phyloP scores from a whole-genome alignment of 805 yeast genomes.

The Metschnikowia lochheadii region DNA sequence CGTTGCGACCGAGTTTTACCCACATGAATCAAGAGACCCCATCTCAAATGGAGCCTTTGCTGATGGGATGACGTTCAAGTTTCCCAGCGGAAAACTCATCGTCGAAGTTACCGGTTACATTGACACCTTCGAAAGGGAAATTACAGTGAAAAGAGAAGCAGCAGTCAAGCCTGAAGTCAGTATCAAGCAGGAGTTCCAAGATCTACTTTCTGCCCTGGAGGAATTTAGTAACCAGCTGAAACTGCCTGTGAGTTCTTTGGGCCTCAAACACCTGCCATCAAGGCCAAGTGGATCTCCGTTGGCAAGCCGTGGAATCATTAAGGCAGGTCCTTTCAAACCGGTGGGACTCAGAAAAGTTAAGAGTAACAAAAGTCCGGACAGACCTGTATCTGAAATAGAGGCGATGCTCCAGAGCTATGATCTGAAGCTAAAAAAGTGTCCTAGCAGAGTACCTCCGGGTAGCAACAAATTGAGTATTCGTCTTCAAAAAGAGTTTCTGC shows the following conservation, averaged over 20 bases:
- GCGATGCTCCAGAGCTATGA: constrained; percentile 3
- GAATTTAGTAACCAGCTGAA: background rate
- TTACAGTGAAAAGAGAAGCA: constrained; percentile 11
- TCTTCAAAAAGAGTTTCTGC: constrained; percentile 4
- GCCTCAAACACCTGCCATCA: background rate
- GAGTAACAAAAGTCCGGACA: background rate
- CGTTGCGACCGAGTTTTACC: constrained; percentile 33
- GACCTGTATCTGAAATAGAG: background rate
- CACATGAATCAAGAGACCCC: constrained; percentile 19
- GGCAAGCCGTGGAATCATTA: background rate
- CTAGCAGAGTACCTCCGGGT: constrained; percentile 9
- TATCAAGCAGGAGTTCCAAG: background rate
- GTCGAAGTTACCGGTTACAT: constrained; percentile 28
- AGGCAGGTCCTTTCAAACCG: background rate
- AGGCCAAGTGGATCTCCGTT: background rate
- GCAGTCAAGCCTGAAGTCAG: background rate
- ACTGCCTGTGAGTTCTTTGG: background rate
- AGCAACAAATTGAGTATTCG: constrained; percentile 8
- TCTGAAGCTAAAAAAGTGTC: background rate
- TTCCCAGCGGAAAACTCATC: constrained; percentile 26
- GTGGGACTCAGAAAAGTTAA: constrained; percentile 1
- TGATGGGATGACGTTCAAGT: constrained; percentile 21
- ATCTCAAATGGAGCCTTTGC: constrained; percentile 16
- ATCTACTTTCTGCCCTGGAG: background rate
- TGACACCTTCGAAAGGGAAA: constrained; percentile 37